Conservation (phyloP, 208 protist species). For the Naegleria gruberi region DNA sequence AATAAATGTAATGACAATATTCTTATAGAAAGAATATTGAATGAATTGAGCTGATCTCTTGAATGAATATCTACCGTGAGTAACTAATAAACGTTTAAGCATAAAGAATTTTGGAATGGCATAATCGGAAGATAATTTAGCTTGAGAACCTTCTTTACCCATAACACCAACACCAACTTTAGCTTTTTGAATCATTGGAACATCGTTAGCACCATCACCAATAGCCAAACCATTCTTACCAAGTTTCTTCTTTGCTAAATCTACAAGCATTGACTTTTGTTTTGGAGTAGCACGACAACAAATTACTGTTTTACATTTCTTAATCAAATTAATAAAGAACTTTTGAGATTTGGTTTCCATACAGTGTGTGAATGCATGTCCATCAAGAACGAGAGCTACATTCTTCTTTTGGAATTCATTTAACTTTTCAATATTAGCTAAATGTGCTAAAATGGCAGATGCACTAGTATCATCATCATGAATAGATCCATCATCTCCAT, state of each 20-base stretch:
- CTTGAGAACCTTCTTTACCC: constrained; percentile 82
- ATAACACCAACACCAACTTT: constrained; percentile 78
- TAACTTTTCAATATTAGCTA: not conserved
- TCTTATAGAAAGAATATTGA: constrained; percentile 96
- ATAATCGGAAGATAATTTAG: constrained; percentile 83
- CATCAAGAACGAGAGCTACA: constrained; percentile 21
- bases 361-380: not conserved
- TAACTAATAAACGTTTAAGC: constrained; percentile 75
- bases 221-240: constrained; percentile 55
- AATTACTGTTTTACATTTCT: constrained; percentile 42
- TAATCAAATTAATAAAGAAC: constrained; percentile 24
- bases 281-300: constrained; percentile 69
- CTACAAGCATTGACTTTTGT: constrained; percentile 63
- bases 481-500: not conserved
- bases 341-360: not conserved
- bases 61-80: constrained; percentile 86
- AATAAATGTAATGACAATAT: constrained; percentile 79
- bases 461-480: not conserved
- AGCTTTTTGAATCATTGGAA: constrained; percentile 86
- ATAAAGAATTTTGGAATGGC: constrained; percentile 78
- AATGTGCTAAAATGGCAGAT: not conserved
- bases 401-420: not conserved
- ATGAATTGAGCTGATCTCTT: constrained; percentile 76
- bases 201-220: constrained; percentile 25
- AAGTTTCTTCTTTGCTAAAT: constrained; percentile 53